Percentiles rank a stretch among this genome's conserved stretches.
These are phyloP conservation scores for Pythium rhizo-oryzae DNA, from an alignment of 352 stramenopile genomes.

Conservation along the genomic window DNA sequence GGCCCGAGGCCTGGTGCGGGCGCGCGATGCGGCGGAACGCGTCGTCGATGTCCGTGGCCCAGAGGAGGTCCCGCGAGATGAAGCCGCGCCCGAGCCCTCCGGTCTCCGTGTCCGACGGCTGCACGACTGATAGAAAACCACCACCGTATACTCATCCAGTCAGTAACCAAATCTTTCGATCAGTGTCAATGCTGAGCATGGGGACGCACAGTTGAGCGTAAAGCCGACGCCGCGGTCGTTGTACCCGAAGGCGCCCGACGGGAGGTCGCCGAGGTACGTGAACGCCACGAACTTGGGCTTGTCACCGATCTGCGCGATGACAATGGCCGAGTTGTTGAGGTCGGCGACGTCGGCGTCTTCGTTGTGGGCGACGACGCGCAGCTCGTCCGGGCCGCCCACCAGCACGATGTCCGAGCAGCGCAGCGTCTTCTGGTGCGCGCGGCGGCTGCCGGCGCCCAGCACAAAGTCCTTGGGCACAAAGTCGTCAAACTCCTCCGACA, in stretches of 20 bases:
- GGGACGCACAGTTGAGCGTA: slow-evolving; percentile 73
- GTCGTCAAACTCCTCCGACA: slow-evolving; percentile 76
- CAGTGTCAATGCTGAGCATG: too few species aligned
- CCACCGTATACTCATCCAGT: too few species aligned
- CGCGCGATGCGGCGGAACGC: slow-evolving; percentile 59
- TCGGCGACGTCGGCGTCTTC: slow-evolving; percentile 58
- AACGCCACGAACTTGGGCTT: slow-evolving; percentile 66
- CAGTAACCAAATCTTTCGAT: too few species aligned
- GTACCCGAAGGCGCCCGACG: slow-evolving; percentile 71
- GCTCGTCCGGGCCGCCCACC: slow-evolving; percentile 34
- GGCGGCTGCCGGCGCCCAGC: slow-evolving; percentile 19
- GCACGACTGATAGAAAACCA: slow-evolving; percentile 46
- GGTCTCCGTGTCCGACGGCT: slow-evolving; percentile 61
- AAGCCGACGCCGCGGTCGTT: slow-evolving; percentile 72
- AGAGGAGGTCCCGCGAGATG: slow-evolving; percentile 64
- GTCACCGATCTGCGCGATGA: slow-evolving; percentile 56
- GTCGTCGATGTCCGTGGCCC: slow-evolving; percentile 42
- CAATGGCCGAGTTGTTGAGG: slow-evolving; percentile 66
- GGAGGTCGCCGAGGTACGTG: slow-evolving; percentile 76
- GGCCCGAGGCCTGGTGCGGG: slow-evolving; percentile 52
- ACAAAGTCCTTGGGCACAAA: slow-evolving; percentile 51
- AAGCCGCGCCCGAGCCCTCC: slow-evolving; percentile 69
- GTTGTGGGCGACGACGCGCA: slow-evolving; percentile 71
- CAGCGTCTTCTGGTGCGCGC: slow-evolving; percentile 36
- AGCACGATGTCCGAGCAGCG: slow-evolving; percentile 74